Percentiles rank a stretch among this genome's conserved stretches.
phyloP scores from a whole-genome alignment of 495 filamentous ascomycete genomes.

The Penicillium bialowiezense region DNA sequence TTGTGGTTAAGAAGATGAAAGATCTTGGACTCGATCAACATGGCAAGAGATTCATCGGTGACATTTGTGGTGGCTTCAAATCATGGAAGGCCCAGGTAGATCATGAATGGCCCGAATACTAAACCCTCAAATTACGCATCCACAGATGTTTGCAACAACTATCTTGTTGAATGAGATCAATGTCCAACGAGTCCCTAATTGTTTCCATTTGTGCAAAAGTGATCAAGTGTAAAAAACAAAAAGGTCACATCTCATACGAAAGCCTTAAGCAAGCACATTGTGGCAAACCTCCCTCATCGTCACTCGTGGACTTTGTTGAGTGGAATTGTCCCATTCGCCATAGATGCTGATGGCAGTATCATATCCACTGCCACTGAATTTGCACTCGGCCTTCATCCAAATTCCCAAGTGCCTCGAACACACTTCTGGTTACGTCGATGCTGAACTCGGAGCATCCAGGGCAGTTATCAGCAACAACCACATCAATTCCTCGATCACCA shows the following conservation, averaged over 20 bases:
- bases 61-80: conserved; percentile 76
- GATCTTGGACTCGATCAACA: conserved; percentile 57
- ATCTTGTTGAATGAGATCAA: too few relatives aligned
- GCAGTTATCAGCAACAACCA: conserved; percentile 75
- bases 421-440: conserved; percentile 60
- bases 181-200: neutral
- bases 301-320: too few relatives aligned
- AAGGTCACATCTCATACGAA: too few relatives aligned
- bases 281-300: too few relatives aligned
- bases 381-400: conserved; percentile 54
- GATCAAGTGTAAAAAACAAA: too few relatives aligned
- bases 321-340: too few relatives aligned
- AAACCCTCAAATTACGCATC: neutral
- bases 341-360: too few relatives aligned
- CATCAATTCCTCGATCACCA: conserved; percentile 55
- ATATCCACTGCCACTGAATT: conserved; percentile 69
- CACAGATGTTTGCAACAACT: too few relatives aligned
- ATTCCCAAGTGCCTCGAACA: conserved; percentile 60
- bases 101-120: conserved; percentile 64
- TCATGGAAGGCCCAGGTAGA: conserved; percentile 86
- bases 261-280: neutral
- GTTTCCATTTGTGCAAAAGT: too few relatives aligned
- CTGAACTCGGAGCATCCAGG: conserved; percentile 60
- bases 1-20: conserved; percentile 68
- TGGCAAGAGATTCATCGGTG: conserved; percentile 62